phyloP scores from a whole-genome alignment of 371 early-diverging fungal species.

The Rhizopus delemar region DNA sequence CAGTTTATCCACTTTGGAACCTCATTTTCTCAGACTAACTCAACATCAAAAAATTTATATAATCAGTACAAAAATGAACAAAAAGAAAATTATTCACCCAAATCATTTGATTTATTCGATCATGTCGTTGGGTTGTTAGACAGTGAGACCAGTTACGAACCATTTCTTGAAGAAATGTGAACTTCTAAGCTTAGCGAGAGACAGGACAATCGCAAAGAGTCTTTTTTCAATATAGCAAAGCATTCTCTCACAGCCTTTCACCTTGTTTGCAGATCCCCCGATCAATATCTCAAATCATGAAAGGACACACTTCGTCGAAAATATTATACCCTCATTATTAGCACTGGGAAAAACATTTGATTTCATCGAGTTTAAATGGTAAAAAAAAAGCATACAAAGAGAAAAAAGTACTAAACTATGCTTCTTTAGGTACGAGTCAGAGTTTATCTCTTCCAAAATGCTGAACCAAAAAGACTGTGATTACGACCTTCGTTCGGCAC shows the following conservation, averaged over 20 bases:
- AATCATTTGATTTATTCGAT: slow-evolving; percentile 12
- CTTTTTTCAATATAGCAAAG: slow-evolving; percentile 15
- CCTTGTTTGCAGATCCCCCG: slow-evolving; percentile 13
- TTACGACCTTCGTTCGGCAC: slow-evolving; percentile 15
- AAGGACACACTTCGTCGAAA: slow-evolving; percentile 20
- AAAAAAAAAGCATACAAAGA: slow-evolving; percentile 12
- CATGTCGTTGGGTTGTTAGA: slow-evolving; percentile 13
- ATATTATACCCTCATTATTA: slow-evolving; percentile 17
- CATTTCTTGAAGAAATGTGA: slow-evolving; percentile 14
- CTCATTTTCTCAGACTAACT: slow-evolving; percentile 15
- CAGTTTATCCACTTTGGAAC: slow-evolving; percentile 15
- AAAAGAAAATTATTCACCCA: slow-evolving; percentile 15
- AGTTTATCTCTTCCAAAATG: slow-evolving; percentile 17
- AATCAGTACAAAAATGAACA: slow-evolving; percentile 16
- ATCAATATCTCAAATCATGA: slow-evolving; percentile 17
- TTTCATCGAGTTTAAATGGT: slow-evolving; percentile 20
- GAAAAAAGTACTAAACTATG: slow-evolving; percentile 7
- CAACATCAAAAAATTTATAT: slow-evolving; percentile 11
- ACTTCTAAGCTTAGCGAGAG: slow-evolving; percentile 9
- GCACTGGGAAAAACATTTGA: slow-evolving; percentile 16
- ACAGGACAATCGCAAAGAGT: slow-evolving; percentile 3
- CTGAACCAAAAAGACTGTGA: slow-evolving; percentile 16
- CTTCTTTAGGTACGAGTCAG: slow-evolving; percentile 21
- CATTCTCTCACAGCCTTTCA: slow-evolving; percentile 19
- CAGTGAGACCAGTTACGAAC: slow-evolving; percentile 14